Conservation (phyloP, 2,329 filamentous ascomycete species). For the Fusarium mangiferae region DNA sequence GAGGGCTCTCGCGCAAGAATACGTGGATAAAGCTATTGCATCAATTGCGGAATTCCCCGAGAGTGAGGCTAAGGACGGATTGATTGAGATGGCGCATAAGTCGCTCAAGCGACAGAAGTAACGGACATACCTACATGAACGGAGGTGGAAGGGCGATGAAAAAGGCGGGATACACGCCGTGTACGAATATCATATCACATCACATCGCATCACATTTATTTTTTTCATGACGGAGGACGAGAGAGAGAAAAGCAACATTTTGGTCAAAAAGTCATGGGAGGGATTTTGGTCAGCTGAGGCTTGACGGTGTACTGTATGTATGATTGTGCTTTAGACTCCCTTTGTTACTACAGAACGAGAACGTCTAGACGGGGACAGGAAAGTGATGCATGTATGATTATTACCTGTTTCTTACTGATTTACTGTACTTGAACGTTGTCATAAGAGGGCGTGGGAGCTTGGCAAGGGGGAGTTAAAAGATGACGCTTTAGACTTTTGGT, state of each 20-base stretch:
- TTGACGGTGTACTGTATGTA: constrained; percentile 39
- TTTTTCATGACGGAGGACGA: constrained; percentile 12
- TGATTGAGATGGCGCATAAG: constrained; percentile 94
- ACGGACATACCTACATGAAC: neutral
- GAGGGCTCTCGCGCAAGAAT: constrained; percentile 87
- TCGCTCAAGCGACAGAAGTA: constrained; percentile 90
- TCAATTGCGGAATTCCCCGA: constrained; percentile 88
- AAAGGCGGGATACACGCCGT: constrained; percentile 24
- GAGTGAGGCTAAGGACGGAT: constrained; percentile 91
- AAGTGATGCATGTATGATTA: constrained; percentile 39
- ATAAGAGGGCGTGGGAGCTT: constrained; percentile 1
- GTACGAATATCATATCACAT: constrained; percentile 38
- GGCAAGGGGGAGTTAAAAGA: neutral
- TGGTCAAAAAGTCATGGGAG: neutral
- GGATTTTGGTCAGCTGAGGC: constrained; percentile 12
- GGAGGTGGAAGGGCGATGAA: neutral
- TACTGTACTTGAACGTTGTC: constrained; percentile 12
- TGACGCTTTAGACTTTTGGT: constrained; percentile 12
- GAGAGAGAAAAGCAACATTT: neutral
- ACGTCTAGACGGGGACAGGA: constrained; percentile 9
- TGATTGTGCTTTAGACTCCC: constrained; percentile 26
- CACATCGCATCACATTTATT: constrained; percentile 19
- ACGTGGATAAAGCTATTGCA: constrained; percentile 85
- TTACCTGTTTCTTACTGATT: constrained; percentile 32
- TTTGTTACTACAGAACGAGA: constrained; percentile 17